A percentile compares a stretch with the other conserved stretches of the same genome.
phyloP scores from a whole-genome alignment of 2,329 filamentous ascomycete genomes.

The Teratosphaeria pseudoeucalypti region DNA sequence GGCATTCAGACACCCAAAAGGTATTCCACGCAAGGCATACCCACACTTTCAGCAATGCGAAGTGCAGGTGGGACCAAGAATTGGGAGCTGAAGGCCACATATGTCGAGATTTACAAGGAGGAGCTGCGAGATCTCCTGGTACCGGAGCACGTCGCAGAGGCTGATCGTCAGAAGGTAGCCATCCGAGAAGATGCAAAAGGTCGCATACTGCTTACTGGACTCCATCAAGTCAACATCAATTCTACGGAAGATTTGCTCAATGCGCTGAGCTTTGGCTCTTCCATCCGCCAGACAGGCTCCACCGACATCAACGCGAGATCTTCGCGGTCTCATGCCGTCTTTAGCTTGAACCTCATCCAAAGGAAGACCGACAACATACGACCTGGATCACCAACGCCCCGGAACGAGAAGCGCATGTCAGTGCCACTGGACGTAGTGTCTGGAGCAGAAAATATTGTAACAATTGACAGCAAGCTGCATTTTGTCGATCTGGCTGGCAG shows the following conservation, averaged over 20 bases:
- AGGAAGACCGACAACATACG: constrained; percentile 51
- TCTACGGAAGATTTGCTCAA: constrained; percentile 84
- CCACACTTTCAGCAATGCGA: constrained; percentile 35
- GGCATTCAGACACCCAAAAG: constrained; percentile 71
- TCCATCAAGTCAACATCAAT: constrained; percentile 79
- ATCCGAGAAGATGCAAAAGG: constrained; percentile 93
- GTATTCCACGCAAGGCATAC: constrained; percentile 55
- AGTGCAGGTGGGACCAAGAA: constrained; percentile 49
- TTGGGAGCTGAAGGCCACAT: constrained; percentile 84
- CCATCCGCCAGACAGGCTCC: constrained; percentile 90
- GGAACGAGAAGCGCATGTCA: constrained; percentile 73
- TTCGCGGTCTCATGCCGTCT: constrained; percentile 93
- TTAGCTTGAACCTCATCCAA: constrained; percentile 87
- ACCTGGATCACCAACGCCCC: constrained; percentile 33
- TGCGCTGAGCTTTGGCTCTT: constrained; percentile 83
- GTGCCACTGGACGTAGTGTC: constrained; percentile 73
- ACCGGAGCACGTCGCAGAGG: constrained; percentile 56
- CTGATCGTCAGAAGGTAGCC: constrained; percentile 68
- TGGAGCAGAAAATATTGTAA: constrained; percentile 56
- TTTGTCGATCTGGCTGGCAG: constrained; percentile 97
- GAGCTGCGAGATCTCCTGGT: constrained; percentile 82
- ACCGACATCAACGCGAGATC: constrained; percentile 97
- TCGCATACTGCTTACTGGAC: constrained; percentile 83
- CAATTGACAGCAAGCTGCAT: constrained; percentile 94
- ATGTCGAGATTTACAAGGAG: constrained; percentile 83